phyloP scores from a whole-genome alignment of 177 flowering plant species.

The Vitis hybrid region DNA sequence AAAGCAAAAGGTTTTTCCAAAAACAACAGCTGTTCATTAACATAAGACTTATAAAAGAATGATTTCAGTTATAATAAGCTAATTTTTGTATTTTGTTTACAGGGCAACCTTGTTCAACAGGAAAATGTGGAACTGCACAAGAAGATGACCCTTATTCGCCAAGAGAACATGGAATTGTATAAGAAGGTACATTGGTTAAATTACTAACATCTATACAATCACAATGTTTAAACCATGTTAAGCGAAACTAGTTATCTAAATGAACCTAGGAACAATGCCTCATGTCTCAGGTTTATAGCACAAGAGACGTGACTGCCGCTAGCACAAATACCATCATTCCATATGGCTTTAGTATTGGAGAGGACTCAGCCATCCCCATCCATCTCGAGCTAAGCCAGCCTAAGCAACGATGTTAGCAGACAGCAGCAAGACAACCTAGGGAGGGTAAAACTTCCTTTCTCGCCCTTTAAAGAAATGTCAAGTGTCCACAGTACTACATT shows the following conservation, averaged over 20 bases:
- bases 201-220: neutral
- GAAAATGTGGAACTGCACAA: conserved; percentile 68
- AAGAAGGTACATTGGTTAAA: neutral
- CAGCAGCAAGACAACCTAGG: conserved; percentile 28
- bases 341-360: conserved; percentile 30
- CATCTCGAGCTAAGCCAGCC: conserved; percentile 71
- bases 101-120: conserved; percentile 70
- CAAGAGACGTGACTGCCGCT: conserved; percentile 34
- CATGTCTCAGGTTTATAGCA: conserved; percentile 52
- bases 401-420: conserved; percentile 37
- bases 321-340: conserved; percentile 24
- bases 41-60: neutral
- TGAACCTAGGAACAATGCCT: conserved; percentile 9
- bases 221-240: neutral
- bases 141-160: conserved; percentile 40
- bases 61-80: neutral
- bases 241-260: neutral
- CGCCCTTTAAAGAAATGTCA: neutral
- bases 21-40: conserved; percentile 2
- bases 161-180: too few species aligned
- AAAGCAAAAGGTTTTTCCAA: conserved; percentile 51
- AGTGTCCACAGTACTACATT: neutral
- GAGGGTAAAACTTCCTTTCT: conserved; percentile 27
- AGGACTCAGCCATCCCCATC: conserved; percentile 40
- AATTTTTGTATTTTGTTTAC: conserved; percentile 10